phyloP scores from a whole-genome alignment of 805 yeast genomes.

The Lipomyces lipofer region DNA sequence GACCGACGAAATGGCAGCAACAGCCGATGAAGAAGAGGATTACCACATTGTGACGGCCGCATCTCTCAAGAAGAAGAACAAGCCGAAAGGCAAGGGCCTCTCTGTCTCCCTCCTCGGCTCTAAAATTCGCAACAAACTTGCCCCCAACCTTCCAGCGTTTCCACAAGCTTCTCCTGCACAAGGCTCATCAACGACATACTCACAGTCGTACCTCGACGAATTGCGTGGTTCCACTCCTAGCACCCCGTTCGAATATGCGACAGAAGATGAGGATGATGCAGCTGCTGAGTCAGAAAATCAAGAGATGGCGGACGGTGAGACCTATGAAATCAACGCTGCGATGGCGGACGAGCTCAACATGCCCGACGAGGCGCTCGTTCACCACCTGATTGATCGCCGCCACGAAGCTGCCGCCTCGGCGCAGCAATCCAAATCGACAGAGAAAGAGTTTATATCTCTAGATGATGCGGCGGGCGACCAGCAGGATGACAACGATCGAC shows the following conservation, averaged over 20 bases:
- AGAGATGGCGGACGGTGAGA: conserved; percentile 6
- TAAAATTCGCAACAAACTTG: conserved; percentile 20
- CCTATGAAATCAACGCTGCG: conserved; percentile 15
- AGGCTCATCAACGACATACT: conserved; percentile 8
- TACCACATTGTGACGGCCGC: conserved; percentile 18
- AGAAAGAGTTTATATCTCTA: conserved; percentile 22
- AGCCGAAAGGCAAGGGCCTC: conserved; percentile 4
- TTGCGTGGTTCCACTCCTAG: conserved; percentile 22
- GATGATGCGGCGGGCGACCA: conserved; percentile 17
- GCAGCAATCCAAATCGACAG: neutral
- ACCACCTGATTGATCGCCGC: conserved; percentile 25
- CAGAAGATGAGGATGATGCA: neutral
- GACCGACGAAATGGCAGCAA: neutral
- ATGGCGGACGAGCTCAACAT: conserved; percentile 16
- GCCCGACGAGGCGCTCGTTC: conserved; percentile 29
- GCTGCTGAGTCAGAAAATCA: neutral
- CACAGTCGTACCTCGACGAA: conserved; percentile 22
- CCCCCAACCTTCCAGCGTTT: conserved; percentile 12
- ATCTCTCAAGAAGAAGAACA: conserved; percentile 15
- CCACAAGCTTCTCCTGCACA: neutral
- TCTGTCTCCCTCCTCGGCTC: conserved; percentile 4
- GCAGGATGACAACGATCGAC: neutral
- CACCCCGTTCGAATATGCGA: conserved; percentile 20
- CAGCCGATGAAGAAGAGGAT: conserved; percentile 13
- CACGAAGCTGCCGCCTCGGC: conserved; percentile 6